phyloP scores from a whole-genome alignment of 1,139 yeast genomes.

The Kodamaea sp. region DNA sequence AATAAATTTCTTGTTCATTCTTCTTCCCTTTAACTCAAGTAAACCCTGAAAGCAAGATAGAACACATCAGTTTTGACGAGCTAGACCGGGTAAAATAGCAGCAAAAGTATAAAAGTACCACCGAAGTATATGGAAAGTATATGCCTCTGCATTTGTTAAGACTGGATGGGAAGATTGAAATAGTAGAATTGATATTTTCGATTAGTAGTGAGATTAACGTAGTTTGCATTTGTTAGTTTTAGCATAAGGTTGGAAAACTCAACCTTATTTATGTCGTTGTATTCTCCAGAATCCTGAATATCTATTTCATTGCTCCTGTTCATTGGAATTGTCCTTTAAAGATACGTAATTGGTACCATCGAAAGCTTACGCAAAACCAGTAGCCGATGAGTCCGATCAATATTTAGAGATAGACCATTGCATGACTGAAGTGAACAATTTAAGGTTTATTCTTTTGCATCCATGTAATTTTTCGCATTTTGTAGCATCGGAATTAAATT shows the following conservation, averaged over 20 bases:
- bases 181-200: conserved; percentile 23
- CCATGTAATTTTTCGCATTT: conserved; percentile 1
- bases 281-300: conserved; percentile 11
- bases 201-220: conserved; percentile 2
- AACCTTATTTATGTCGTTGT: conserved; percentile 1
- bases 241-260: not conserved
- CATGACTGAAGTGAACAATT: too few relatives aligned
- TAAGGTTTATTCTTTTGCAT: conserved; percentile 2
- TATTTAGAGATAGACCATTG: too few relatives aligned
- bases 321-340: too few relatives aligned
- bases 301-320: not conserved
- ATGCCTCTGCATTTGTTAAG: conserved; percentile 22
- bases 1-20: too few relatives aligned
- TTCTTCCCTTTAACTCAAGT: too few relatives aligned
- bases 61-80: too few relatives aligned
- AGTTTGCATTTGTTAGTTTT: not conserved
- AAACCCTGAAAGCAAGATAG: too few relatives aligned
- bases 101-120: conserved; percentile 18
- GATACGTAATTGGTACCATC: too few relatives aligned
- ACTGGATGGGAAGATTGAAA: conserved; percentile 29
- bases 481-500: too few relatives aligned
- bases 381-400: too few relatives aligned
- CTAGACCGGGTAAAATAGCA: conserved; percentile 4
- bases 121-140: conserved; percentile 16
- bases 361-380: not conserved